Evolutionary conservation across 2,329 filamentous ascomycete genomes (phyloP).

Genomic region (Ceratocystis smalleyi): DNA sequence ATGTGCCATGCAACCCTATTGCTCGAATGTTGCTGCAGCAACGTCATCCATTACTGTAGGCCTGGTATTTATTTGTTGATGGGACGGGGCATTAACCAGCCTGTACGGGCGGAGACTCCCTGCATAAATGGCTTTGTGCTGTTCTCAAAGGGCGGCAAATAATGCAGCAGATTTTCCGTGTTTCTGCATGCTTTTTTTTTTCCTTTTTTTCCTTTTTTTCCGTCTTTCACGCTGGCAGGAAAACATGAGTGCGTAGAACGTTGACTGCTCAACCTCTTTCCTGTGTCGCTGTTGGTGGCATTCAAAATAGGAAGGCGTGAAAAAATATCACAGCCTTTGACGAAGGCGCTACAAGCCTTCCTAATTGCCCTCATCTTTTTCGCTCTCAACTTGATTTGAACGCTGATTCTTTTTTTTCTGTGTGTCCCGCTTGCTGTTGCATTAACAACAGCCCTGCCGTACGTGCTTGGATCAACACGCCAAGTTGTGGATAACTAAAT

Average conservation of each 20-base stretch:
- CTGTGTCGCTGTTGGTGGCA: not conserved
- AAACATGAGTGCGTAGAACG: not conserved
- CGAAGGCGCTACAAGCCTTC: not conserved
- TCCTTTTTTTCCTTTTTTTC: too few relatives aligned
- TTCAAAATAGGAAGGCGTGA: not conserved
- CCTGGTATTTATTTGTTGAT: too few relatives aligned
- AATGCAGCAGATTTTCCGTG: not conserved
- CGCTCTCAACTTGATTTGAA: not conserved
- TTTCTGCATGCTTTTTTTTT: not conserved
- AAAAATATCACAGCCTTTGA: not conserved
- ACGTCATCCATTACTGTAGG: not conserved
- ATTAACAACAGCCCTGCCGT: not conserved
- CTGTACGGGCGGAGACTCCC: not conserved
- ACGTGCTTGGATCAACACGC: not conserved
- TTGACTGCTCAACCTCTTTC: not conserved
- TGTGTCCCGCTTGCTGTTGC: not conserved
- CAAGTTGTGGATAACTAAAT: not conserved
- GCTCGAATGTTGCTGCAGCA: not conserved
- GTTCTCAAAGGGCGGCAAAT: not conserved
- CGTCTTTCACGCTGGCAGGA: not conserved
- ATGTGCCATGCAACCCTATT: not conserved
- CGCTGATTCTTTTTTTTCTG: not conserved
- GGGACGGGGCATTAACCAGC: not conserved
- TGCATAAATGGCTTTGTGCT: slow-evolving; percentile 1
- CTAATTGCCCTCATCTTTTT: not conserved